phyloP scores from a whole-genome alignment of 345 rosid species.

The Eucalyptus marginata region DNA sequence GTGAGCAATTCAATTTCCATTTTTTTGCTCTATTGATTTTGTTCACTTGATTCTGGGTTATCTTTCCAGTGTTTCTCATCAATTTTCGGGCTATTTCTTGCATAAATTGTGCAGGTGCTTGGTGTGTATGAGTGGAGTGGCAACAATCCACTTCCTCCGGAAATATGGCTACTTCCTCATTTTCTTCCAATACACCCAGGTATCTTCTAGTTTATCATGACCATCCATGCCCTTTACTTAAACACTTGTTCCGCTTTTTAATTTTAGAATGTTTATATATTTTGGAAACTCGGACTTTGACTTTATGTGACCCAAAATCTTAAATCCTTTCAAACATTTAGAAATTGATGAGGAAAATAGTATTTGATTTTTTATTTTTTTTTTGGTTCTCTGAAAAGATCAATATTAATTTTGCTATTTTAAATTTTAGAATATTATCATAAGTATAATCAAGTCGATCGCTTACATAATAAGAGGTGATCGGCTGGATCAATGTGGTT shows the following conservation, averaged over 20 bases:
- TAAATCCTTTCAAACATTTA: not conserved
- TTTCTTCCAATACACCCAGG: conserved; percentile 45
- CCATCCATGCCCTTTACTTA: not conserved
- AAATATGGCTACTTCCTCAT: conserved; percentile 60
- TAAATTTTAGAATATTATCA: not conserved
- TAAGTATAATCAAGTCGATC: not conserved
- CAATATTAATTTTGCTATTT: not conserved
- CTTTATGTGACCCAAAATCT: not conserved
- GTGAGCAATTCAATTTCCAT: conserved; percentile 3
- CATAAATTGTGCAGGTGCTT: conserved; percentile 19
- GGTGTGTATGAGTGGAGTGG: conserved; percentile 81
- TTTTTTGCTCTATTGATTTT: not conserved
- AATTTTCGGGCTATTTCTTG: not conserved
- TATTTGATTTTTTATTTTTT: not conserved
- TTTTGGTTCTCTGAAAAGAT: not conserved
- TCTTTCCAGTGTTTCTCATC: not conserved
- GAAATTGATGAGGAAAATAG: not conserved
- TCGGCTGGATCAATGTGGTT: not conserved
- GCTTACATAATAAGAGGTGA: not conserved
- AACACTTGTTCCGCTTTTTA: not conserved
- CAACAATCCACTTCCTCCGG: conserved; percentile 58
- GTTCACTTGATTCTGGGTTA: not conserved
- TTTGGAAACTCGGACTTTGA: not conserved
- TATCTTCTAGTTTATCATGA: not conserved
- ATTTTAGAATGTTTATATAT: not conserved